A percentile compares a stretch with the other conserved stretches of the same genome.
Evolutionary conservation across 345 rosid genomes (phyloP).

Genomic region (Trapa incisa): DNA sequence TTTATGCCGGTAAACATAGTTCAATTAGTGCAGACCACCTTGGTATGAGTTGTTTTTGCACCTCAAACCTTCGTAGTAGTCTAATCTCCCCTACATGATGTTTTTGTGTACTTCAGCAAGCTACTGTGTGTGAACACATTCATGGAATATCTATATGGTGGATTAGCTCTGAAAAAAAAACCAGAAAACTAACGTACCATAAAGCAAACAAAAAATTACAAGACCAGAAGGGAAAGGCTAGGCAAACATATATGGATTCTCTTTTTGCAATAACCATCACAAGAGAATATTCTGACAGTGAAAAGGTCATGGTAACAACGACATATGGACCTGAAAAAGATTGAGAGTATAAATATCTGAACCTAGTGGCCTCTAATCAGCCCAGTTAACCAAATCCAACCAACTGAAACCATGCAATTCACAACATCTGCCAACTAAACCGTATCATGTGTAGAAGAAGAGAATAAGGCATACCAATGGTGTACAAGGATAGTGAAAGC

Average conservation of each 20-base stretch:
- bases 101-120: too few relatives aligned
- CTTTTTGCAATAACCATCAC: neutral
- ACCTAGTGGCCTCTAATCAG: neutral
- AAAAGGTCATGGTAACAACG: neutral
- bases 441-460: neutral
- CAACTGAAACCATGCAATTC: neutral
- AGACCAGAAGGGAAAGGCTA: neutral
- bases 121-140: too few relatives aligned
- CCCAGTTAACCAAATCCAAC: neutral
- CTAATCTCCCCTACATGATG: too few relatives aligned
- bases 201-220: neutral
- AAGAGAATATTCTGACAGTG: neutral
- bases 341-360: neutral
- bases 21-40: too few relatives aligned
- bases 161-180: too few relatives aligned
- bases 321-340: neutral
- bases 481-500: neutral
- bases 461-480: slow-evolving; percentile 2
- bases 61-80: too few relatives aligned
- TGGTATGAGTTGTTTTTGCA: too few relatives aligned
- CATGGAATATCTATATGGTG: too few relatives aligned
- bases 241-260: neutral
- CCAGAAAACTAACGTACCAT: too few relatives aligned
- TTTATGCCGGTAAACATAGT: too few relatives aligned
- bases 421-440: neutral